Base-by-base conservation (phyloP, 1,284 basidiomycete genomes). In the Xanthoconium separans region DNA sequence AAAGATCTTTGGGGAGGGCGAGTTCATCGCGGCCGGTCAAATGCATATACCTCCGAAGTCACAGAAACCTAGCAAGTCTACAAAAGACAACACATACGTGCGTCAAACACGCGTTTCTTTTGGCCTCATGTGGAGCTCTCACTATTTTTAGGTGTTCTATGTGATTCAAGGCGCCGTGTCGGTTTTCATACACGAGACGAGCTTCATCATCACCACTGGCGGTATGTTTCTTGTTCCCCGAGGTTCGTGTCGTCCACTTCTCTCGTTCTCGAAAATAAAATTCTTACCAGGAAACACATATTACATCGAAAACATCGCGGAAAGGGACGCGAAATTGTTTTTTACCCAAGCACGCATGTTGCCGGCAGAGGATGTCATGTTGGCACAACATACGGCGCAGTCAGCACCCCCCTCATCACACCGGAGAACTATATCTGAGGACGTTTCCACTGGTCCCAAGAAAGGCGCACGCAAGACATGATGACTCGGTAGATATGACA, bases 51-150 rank as follows among this genome's bases (percentile, higher is more conserved):
- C 93, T 5, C 82, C 88, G 0, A 78, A 82, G 2, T 82, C 83
- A 22, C 77, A 82, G 58, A 99, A 99, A 73, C 91, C 93, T 2
- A 85, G 81, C 50, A 99, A 98, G 71, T 81, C 84, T 42, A 87
- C 93, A 7, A 94, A 91, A 68, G 96, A 98, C 68, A 99, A 99
- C 64, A 91, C 90, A 51, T 99, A 97, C 71, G 96, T 98, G 61
- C 64, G 91, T 80, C 22, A 5, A 15, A 15, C 22, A 11, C 20
- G 7, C n/a, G 3, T 20, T 34, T 24, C 44, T 11, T 3, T 34
- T 12, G 36, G 9, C 16, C 7, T 34, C 39, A 56, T 29, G 18
- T 48, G 29, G 12, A 41, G 6, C 3, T 22, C 50, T 41, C 52
- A 50, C 29, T 44, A 33, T 3, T 27, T 37, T 15, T 66, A 97